These are phyloP conservation scores for Paracoccidioides lutzii DNA, from an alignment of 2,329 filamentous ascomycete genomes.

Conservation along the genomic window DNA sequence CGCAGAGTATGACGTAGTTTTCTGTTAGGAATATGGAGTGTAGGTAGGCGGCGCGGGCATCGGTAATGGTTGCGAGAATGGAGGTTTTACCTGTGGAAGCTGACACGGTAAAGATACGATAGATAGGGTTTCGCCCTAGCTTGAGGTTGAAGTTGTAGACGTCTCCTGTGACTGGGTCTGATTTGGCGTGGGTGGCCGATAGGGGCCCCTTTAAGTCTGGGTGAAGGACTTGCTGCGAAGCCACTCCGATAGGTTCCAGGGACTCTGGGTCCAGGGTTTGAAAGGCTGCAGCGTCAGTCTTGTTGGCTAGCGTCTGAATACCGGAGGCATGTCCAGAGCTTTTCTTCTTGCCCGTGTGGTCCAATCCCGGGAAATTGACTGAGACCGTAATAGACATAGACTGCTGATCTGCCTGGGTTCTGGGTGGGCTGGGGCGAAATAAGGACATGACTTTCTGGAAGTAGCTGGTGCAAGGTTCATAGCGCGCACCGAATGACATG, in stretches of 20 bases:
- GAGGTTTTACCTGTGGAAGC: slow-evolving; percentile 51
- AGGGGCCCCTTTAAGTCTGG: slow-evolving; percentile 54
- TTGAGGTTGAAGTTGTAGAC: slow-evolving; percentile 73
- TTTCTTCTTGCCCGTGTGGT: slow-evolving; percentile 14
- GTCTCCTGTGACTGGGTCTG: slow-evolving; percentile 60
- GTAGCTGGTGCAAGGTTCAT: slow-evolving; percentile 60
- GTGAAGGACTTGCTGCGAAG: slow-evolving; percentile 49
- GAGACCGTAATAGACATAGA: slow-evolving; percentile 57
- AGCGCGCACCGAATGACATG: slow-evolving; percentile 56
- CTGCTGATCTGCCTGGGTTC: slow-evolving; percentile 19
- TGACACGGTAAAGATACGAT: slow-evolving; percentile 56
- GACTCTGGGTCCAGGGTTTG: slow-evolving; percentile 57
- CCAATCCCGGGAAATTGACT: slow-evolving; percentile 49
- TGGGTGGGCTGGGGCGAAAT: slow-evolving; percentile 31
- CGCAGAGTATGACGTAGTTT: slow-evolving; percentile 58
- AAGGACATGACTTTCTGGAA: slow-evolving; percentile 59
- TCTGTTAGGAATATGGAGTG: slow-evolving; percentile 67
- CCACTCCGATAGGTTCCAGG: slow-evolving; percentile 57
- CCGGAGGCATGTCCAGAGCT: slow-evolving; percentile 18
- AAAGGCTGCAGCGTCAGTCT: slow-evolving; percentile 44
- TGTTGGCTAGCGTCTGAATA: slow-evolving; percentile 44
- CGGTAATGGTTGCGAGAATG: slow-evolving; percentile 55
- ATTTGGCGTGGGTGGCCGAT: slow-evolving; percentile 58
- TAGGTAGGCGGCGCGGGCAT: slow-evolving; percentile 53
- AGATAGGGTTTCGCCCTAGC: slow-evolving; percentile 44